phyloP scores from a whole-genome alignment of 768 basidiomycete genomes.

The Gelatoporia subvermispora region DNA sequence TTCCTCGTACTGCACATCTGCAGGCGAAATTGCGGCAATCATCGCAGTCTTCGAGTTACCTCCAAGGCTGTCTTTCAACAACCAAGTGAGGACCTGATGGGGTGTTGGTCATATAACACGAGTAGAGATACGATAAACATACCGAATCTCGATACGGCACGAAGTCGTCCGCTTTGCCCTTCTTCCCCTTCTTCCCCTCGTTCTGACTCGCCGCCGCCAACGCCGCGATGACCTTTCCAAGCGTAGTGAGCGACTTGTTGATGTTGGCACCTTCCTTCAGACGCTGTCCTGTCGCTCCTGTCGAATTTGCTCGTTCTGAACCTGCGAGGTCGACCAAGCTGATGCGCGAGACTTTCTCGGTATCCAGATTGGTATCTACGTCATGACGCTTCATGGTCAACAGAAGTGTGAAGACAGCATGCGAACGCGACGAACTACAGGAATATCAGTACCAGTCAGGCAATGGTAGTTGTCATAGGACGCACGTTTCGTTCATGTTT shows the following conservation, averaged over 20 bases:
- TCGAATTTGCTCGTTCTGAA: slow-evolving; percentile 95
- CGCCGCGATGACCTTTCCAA: slow-evolving; percentile 95
- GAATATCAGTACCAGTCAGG: slow-evolving; percentile 2
- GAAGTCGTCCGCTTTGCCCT: slow-evolving; percentile 87
- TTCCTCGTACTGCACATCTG: slow-evolving; percentile 84
- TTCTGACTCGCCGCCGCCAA: slow-evolving; percentile 64
- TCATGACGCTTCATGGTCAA: slow-evolving; percentile 92
- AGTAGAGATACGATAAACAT: slow-evolving; percentile 22
- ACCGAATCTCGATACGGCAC: slow-evolving; percentile 98
- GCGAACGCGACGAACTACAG: slow-evolving; percentile 85
- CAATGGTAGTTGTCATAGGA: slow-evolving; percentile 7
- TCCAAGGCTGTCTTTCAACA: slow-evolving; percentile 95
- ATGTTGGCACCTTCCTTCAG: slow-evolving; percentile 98
- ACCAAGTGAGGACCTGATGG: slow-evolving; percentile 87
- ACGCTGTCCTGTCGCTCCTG: slow-evolving; percentile 93
- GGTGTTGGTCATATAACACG: not conserved
- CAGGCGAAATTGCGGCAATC: slow-evolving; percentile 99
- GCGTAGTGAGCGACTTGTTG: slow-evolving; percentile 96
- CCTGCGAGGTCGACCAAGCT: slow-evolving; percentile 96
- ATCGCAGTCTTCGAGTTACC: slow-evolving; percentile 98
- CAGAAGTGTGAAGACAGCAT: slow-evolving; percentile 95
- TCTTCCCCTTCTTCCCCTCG: slow-evolving; percentile 63
- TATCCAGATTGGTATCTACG: slow-evolving; percentile 77
- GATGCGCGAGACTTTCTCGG: slow-evolving; percentile 98
- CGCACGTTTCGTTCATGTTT: slow-evolving; percentile 98